These are phyloP conservation scores for Lachancea dasiensis DNA, from an alignment of 805 yeast genomes.

Conservation along the genomic window DNA sequence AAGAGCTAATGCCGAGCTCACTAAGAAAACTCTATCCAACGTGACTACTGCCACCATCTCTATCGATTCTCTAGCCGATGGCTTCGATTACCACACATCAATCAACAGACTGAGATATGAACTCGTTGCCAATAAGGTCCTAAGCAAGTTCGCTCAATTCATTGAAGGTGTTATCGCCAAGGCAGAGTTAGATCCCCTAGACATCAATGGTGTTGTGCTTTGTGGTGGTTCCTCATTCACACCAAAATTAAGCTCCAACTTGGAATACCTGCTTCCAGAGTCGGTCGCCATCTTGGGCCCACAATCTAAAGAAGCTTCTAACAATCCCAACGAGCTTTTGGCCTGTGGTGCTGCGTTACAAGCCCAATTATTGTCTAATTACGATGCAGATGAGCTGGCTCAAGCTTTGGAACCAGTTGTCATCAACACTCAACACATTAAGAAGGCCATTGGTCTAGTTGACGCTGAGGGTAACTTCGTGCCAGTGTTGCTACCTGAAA, in stretches of 20 bases:
- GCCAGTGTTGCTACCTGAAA: constrained; percentile 70
- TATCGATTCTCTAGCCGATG: constrained; percentile 90
- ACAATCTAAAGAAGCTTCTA: constrained; percentile 64
- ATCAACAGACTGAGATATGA: constrained; percentile 94
- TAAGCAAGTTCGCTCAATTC: constrained; percentile 69
- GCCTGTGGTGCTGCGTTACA: constrained; percentile 96
- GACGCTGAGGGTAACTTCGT: constrained; percentile 66
- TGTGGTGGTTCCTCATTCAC: constrained; percentile 92
- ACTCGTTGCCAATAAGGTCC: constrained; percentile 72
- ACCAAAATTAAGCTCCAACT: constrained; percentile 79
- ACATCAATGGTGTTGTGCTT: constrained; percentile 83
- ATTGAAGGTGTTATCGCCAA: constrained; percentile 68
- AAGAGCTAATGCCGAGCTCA: constrained; percentile 70
- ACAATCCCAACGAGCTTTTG: constrained; percentile 82
- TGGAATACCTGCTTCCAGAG: constrained; percentile 76
- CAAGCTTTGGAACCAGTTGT: constrained; percentile 78
- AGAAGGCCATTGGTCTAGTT: constrained; percentile 79
- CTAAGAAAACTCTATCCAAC: constrained; percentile 88
- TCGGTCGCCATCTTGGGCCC: constrained; percentile 65
- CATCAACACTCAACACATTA: constrained; percentile 80
- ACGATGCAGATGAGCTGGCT: constrained; percentile 73
- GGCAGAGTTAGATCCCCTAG: constrained; percentile 80
- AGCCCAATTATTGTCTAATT: constrained; percentile 78
- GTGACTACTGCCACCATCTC: constrained; percentile 86
- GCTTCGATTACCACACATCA: constrained; percentile 86